Evolutionary conservation across 371 early-diverging fungal species (phyloP).

Genomic region (Smittium mucronatum): DNA sequence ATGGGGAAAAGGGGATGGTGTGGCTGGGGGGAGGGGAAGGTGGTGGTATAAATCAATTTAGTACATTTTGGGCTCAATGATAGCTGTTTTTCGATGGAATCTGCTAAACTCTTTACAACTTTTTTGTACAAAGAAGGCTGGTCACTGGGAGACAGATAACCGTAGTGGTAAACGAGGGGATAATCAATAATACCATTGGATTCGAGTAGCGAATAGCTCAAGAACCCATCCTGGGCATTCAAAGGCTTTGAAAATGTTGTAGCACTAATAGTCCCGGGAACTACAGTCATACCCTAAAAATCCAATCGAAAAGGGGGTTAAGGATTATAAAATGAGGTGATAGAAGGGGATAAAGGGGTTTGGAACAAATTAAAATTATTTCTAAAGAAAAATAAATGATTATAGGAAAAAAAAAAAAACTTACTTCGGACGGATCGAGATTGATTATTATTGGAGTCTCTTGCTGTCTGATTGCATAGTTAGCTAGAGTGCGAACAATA

Average conservation of each 20-base stretch:
- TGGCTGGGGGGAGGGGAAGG: slow-evolving; percentile 15
- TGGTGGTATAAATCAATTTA: neutral
- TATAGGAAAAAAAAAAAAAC: neutral
- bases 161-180: slow-evolving; percentile 83
- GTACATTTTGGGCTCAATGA: slow-evolving; percentile 48
- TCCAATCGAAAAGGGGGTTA: too few relatives aligned
- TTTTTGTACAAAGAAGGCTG: slow-evolving; percentile 63
- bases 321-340: too few relatives aligned
- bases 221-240: slow-evolving; percentile 77
- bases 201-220: slow-evolving; percentile 49
- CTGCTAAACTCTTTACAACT: slow-evolving; percentile 46
- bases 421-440: slow-evolving; percentile 59
- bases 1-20: slow-evolving; percentile 7
- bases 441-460: slow-evolving; percentile 69
- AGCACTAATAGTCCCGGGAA: slow-evolving; percentile 79
- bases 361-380: neutral
- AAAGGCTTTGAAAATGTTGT: slow-evolving; percentile 57
- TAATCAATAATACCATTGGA: slow-evolving; percentile 51
- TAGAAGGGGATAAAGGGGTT: neutral
- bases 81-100: slow-evolving; percentile 46
- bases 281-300: slow-evolving; percentile 55
- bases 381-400: neutral
- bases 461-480: slow-evolving; percentile 66
- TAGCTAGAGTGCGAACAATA: slow-evolving; percentile 62
- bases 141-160: slow-evolving; percentile 60